Base-by-base conservation (phyloP, 805 yeast species). In the Zygosaccharomyces bisporus region DNA sequence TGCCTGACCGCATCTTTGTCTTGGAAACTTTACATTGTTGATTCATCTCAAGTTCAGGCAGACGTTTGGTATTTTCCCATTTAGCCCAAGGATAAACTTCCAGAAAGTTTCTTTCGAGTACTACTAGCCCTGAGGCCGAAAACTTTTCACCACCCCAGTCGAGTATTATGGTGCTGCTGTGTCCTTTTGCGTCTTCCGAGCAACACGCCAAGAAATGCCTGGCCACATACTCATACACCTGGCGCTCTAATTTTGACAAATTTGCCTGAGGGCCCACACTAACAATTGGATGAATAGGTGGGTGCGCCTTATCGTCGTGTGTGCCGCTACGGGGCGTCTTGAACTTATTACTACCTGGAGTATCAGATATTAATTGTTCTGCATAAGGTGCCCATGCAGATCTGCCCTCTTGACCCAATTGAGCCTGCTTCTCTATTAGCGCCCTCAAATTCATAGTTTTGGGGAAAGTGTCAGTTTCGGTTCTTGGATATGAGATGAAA, bases 301-400 rank as follows among this genome's bases (percentile, higher is more conserved):
- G 98, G 75, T 93, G 99, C 18, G 99, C 98, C 59, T 88, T 81
- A 67, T 93, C 99, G 58, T 89, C 86, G 58, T 86, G 82, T 9
- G 70, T 74, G 4, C 99, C 99, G 31, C 73, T 72, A 40, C 98
- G 68, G 0, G 99, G 99, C 3, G 57, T 57, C n/a, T 72, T 57
- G 56, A 75, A 85, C 31, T 72, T 74, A 25, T 72, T 73, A 2
- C 63, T 41, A 3, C 63, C 51, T 46, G 69, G 48, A 8, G 45
- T 66, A 6, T 65, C 63, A 6, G 76, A 41, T 5, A 81, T 54
- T 2, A 63, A 42, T 14, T 47, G 46, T 8, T 54, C 52, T 0
- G 96, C 91, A 58, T 85, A 89, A 0, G 51, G 47, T 0, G 95
- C 95, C 96, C 96, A 91, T 0, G 95, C 93, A 88, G 95, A 87